Conservation (phyloP, 768 basidiomycete genomes). For the Exidia glandulosa region DNA sequence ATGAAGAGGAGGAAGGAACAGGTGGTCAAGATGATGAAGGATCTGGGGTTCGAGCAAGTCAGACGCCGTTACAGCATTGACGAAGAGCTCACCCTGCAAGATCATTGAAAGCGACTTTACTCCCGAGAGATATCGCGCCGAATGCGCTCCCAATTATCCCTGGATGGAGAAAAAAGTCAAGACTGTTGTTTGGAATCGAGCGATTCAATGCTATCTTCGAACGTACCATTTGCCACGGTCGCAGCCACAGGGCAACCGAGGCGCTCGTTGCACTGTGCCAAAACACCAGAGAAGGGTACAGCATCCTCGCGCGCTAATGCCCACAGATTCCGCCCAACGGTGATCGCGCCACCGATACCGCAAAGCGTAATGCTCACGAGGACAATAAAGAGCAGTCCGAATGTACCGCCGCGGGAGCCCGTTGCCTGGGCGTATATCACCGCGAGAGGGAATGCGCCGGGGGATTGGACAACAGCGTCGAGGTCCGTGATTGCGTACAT, state of each 20-base stretch:
- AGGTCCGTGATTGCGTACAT: neutral
- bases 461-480: neutral
- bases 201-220: neutral
- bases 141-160: neutral
- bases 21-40: neutral
- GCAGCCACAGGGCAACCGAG: neutral
- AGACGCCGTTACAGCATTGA: neutral
- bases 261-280: neutral
- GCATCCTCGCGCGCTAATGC: neutral
- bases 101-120: neutral
- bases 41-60: neutral
- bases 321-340: neutral
- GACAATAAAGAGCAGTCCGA: neutral
- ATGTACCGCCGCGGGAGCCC: neutral
- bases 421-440: neutral
- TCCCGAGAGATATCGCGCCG: neutral
- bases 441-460: neutral
- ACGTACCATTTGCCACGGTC: neutral
- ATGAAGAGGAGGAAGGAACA: neutral
- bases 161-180: neutral
- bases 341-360: neutral
- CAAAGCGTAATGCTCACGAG: neutral
- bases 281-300: neutral
- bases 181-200: neutral
- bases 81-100: neutral